Conservation (phyloP, 306 rosid species). For the Fragaria ananassa region DNA sequence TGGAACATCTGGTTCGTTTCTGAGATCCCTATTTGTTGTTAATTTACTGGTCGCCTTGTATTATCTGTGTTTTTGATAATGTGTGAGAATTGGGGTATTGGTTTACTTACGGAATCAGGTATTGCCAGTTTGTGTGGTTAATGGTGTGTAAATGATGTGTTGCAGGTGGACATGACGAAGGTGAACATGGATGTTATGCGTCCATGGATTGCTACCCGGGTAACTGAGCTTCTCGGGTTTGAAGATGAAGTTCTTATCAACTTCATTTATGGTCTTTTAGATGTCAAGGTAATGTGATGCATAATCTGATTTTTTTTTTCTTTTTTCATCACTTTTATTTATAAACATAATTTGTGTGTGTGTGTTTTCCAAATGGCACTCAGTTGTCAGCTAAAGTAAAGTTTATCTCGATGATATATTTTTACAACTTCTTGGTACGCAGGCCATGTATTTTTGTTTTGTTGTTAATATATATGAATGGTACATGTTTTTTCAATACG, state of each 20-base stretch:
- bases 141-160: slow-evolving; percentile 27
- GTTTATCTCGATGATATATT: background rate
- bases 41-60: background rate
- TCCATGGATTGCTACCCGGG: slow-evolving; percentile 91
- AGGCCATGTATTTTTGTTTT: background rate
- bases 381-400: slow-evolving; percentile 1
- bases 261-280: slow-evolving; percentile 89
- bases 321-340: background rate
- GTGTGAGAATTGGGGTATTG: slow-evolving; percentile 10
- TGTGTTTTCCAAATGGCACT: background rate
- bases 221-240: slow-evolving; percentile 89
- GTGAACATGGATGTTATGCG: slow-evolving; percentile 86
- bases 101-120: background rate
- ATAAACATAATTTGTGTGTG: background rate
- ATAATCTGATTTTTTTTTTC: background rate
- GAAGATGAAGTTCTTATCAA: slow-evolving; percentile 98
- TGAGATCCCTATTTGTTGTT: background rate
- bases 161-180: slow-evolving; percentile 80
- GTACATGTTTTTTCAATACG: slow-evolving; percentile 18
- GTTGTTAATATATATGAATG: slow-evolving; percentile 1
- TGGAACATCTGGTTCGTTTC: slow-evolving; percentile 78
- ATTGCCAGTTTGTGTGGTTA: background rate
- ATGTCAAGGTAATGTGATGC: slow-evolving; percentile 68
- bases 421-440: background rate
- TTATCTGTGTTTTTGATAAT: background rate